These are phyloP conservation scores for Somion occarium DNA, from an alignment of 1,284 basidiomycete species.

Conservation along the genomic window DNA sequence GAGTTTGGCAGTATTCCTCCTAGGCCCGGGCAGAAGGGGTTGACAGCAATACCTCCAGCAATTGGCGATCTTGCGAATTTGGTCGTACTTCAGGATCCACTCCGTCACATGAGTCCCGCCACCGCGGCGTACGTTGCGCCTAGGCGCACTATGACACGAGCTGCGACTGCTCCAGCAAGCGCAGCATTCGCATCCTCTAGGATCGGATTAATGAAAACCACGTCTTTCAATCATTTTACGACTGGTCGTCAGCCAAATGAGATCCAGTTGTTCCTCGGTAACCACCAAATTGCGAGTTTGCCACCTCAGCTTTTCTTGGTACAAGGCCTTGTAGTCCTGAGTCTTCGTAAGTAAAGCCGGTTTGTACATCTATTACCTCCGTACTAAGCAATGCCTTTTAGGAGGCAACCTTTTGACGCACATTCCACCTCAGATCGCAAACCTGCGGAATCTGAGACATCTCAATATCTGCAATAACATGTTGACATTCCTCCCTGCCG, in stretches of 20 bases:
- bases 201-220: not conserved
- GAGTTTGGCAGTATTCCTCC: not conserved
- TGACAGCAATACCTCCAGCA: constrained; percentile 37
- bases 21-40: constrained; percentile 18
- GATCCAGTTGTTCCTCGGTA: constrained; percentile 41
- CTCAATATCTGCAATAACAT: constrained; percentile 62
- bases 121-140: not conserved
- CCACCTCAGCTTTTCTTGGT: constrained; percentile 4
- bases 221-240: not conserved
- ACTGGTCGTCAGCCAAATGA: constrained; percentile 21
- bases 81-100: constrained; percentile 28
- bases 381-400: constrained; percentile 19
- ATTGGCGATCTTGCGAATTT: constrained; percentile 38
- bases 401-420: constrained; percentile 52
- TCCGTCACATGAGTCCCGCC: not conserved
- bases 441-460: constrained; percentile 48
- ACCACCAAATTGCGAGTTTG: constrained; percentile 3
- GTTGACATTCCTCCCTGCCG: constrained; percentile 58
- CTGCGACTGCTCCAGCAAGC: not conserved
- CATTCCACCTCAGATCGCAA: constrained; percentile 63
- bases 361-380: not conserved
- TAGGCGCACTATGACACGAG: not conserved
- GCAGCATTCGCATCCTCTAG: not conserved
- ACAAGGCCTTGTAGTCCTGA: constrained; percentile 1
- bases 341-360: not conserved